Base-by-base conservation (phyloP, 2,329 filamentous ascomycete species). In the Epichloe sp. region DNA sequence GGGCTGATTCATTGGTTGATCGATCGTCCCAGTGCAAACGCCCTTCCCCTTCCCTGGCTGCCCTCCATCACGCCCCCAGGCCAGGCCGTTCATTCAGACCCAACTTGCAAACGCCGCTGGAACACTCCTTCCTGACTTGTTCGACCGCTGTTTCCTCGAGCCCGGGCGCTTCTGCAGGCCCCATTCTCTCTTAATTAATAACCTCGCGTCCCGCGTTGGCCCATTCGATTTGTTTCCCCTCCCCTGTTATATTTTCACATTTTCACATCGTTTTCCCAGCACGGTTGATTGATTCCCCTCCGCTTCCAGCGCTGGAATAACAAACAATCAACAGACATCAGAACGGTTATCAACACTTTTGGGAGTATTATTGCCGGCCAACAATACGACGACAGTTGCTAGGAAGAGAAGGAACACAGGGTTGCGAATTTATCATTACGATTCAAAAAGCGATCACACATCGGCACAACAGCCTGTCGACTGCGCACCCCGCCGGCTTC, bases 141-240 rank as follows among this genome's bases (percentile, higher is more conserved):
- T 45, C 23, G 7, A n/a, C n/a, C 17, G 36, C 23, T 19, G 17
- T 15, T 40, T 19, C 37, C 12, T 40, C 8, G 15, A 17, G 17
- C 37, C 14, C 14, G 15, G 17, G 15, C 38, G 38, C 15, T 36
- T 36, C 14, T 36, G 44, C 44, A 12, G 31, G 31, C 44, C 44
- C 17, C 11, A 31, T n/a, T 14, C 40, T 40, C 34, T 46, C 19
- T 48, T 40, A 51, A 44, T 31, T 34, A 42, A 14, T 34, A 42
- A 14, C 40, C 31, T 42, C 45, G 40, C 44, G 40, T 51, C 50
- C 50, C 50, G 31, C 49, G 48, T 37, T 37, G 15, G 34, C 17
- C 44, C 31, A 12, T 23, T 43, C n/a, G 23, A 44, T 34, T 40
- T 45, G n/a, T 31, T 21, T 49, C 3, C 26, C 8, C 7, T 31